These are phyloP conservation scores for Priceomyces medius DNA, from an alignment of 805 yeast species.

Conservation along the genomic window DNA sequence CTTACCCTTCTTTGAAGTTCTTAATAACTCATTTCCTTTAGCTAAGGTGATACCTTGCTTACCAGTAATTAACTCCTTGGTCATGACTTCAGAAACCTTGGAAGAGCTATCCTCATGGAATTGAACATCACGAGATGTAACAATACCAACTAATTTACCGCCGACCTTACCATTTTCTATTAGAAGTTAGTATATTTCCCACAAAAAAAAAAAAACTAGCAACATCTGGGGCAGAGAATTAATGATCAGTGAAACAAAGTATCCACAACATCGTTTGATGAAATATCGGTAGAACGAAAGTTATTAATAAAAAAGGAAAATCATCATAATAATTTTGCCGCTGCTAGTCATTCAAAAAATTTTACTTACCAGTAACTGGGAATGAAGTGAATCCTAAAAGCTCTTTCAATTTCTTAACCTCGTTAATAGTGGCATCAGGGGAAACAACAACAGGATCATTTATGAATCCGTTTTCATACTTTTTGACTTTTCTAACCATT, in stretches of 20 bases:
- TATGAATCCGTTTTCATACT: conserved; percentile 96
- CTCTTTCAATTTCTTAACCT: conserved; percentile 69
- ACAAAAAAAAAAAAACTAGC: not conserved
- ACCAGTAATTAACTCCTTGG: conserved; percentile 83
- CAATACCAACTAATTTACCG: conserved; percentile 90
- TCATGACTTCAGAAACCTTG: conserved; percentile 79
- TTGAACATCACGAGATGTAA: conserved; percentile 96
- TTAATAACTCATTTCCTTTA: conserved; percentile 87
- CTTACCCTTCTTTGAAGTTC: conserved; percentile 95
- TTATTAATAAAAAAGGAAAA: conserved; percentile 50
- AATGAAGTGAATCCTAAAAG: conserved; percentile 90
- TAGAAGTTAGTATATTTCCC: conserved; percentile 27
- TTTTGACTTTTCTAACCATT: conserved; percentile 96
- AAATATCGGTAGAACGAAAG: conserved; percentile 99
- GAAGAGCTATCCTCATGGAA: conserved; percentile 75
- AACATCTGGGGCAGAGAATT: conserved; percentile 7
- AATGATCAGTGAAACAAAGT: conserved; percentile 35
- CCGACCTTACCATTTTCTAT: conserved; percentile 82
- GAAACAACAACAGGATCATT: conserved; percentile 82
- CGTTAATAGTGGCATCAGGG: conserved; percentile 75
- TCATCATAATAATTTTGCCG: conserved; percentile 39
- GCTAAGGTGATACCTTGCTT: conserved; percentile 74
- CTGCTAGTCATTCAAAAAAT: conserved; percentile 28
- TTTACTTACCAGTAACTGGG: conserved; percentile 97
- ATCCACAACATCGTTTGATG: conserved; percentile 98